These are phyloP conservation scores for Cytospora schulzeri DNA, from an alignment of 2,329 filamentous ascomycete species.

Conservation along the genomic window DNA sequence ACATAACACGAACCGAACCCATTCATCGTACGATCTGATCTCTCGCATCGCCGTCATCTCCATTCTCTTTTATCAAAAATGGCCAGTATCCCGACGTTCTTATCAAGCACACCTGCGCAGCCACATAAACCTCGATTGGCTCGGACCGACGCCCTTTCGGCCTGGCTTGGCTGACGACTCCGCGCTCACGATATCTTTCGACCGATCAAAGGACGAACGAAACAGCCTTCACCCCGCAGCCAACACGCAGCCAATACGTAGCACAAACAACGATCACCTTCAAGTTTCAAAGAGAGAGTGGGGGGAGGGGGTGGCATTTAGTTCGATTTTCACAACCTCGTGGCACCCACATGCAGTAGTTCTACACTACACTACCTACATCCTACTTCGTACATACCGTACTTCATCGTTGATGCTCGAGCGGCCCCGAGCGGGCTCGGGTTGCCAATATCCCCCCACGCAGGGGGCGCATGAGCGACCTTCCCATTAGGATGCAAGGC, in stretches of 20 bases:
- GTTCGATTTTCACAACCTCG: neutral
- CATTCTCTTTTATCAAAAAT: neutral
- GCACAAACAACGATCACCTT: neutral
- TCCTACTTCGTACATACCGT: neutral
- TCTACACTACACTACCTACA: no score
- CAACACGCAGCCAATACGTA: no score
- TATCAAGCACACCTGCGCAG: slow-evolving; percentile 1
- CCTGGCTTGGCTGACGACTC: neutral
- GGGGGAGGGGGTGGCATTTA: no score
- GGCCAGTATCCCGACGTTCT: slow-evolving; percentile 7
- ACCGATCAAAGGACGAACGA: slow-evolving; percentile 2
- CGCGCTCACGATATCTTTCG: slow-evolving; percentile 4
- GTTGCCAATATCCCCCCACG: slow-evolving; percentile 4
- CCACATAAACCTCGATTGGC: slow-evolving; percentile 17
- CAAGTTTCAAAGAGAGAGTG: neutral
- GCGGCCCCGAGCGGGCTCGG: neutral
- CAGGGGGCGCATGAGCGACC: slow-evolving; percentile 4
- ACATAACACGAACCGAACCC: neutral
- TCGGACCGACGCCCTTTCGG: slow-evolving; percentile 4
- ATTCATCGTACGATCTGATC: slow-evolving; percentile 10
- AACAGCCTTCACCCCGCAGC: neutral
- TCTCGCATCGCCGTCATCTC: slow-evolving; percentile 3
- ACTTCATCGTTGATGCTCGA: neutral
- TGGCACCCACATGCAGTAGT: neutral
- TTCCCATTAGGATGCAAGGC: slow-evolving; percentile 16